A percentile compares a stretch with the other conserved stretches of the same genome.
Conservation (phyloP, 352 stramenopile genomes). For the Hyaloperonospora arabidopsidis region DNA sequence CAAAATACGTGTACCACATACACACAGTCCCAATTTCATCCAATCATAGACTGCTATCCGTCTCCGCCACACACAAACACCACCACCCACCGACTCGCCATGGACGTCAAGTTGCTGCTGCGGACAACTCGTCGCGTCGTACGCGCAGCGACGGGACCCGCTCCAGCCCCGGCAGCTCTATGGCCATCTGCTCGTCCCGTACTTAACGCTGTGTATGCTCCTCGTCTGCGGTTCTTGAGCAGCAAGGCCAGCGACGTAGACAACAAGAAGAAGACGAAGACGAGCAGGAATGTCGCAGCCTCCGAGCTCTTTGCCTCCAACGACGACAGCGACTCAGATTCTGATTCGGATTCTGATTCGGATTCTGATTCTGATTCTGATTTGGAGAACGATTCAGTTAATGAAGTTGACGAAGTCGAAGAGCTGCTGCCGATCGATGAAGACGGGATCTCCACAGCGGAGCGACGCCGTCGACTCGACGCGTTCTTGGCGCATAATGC, state of each 20-base stretch:
- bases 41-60: too few species aligned
- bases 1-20: too few species aligned
- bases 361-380: constrained; percentile 13
- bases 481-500: constrained; percentile 36
- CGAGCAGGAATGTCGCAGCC: constrained; percentile 18
- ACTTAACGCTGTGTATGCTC: constrained; percentile 6
- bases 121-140: constrained; percentile 26
- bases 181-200: constrained; percentile 9
- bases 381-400: constrained; percentile 9
- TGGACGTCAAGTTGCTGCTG: constrained; percentile 46
- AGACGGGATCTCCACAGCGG: constrained; percentile 24
- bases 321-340: constrained; percentile 20
- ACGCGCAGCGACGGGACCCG: constrained; percentile 14
- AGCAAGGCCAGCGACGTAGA: constrained; percentile 4
- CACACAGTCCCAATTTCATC: too few species aligned
- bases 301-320: constrained; percentile 24
- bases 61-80: not conserved
- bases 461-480: constrained; percentile 24
- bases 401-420: constrained; percentile 12
- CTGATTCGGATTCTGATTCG: constrained; percentile 8
- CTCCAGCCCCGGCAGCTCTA: constrained; percentile 8
- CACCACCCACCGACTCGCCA: not conserved
- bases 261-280: constrained; percentile 4
- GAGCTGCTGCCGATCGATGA: constrained; percentile 30
- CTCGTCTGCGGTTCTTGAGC: constrained; percentile 20